Percentiles rank a stretch among this genome's conserved stretches.
phyloP scores from a whole-genome alignment of 2,329 filamentous ascomycete genomes.

The Penicillium paneum region DNA sequence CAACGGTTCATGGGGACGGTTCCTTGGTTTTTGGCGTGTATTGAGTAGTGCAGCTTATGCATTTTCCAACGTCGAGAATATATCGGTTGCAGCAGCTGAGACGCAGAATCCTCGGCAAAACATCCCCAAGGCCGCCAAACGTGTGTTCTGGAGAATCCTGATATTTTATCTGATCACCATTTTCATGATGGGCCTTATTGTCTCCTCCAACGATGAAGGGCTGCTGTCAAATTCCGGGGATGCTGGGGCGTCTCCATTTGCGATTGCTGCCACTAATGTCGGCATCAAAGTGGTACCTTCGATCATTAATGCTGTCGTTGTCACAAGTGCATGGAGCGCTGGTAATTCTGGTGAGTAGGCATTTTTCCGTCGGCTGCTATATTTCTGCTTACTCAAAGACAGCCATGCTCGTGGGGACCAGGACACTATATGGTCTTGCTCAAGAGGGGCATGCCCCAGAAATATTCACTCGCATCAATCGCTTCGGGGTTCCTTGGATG shows the following conservation, averaged over 20 bases:
- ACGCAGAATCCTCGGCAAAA: slow-evolving; percentile 49
- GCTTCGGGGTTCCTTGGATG: slow-evolving; percentile 54
- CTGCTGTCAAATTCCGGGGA: slow-evolving; percentile 33
- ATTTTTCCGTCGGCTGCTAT: neutral
- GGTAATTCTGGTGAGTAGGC: slow-evolving; percentile 33
- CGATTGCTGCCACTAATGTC: slow-evolving; percentile 45
- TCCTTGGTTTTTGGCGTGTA: slow-evolving; percentile 39
- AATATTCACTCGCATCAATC: slow-evolving; percentile 34
- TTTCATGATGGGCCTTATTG: slow-evolving; percentile 42
- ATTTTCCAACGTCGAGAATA: slow-evolving; percentile 43
- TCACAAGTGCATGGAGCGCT: slow-evolving; percentile 32
- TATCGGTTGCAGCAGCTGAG: slow-evolving; percentile 49
- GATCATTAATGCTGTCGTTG: slow-evolving; percentile 5
- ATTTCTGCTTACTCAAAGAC: neutral
- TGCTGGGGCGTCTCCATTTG: slow-evolving; percentile 11
- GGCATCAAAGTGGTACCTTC: slow-evolving; percentile 27
- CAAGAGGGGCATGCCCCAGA: slow-evolving; percentile 34
- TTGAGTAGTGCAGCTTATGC: slow-evolving; percentile 10
- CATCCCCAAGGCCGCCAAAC: slow-evolving; percentile 50
- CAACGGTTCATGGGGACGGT: slow-evolving; percentile 45
- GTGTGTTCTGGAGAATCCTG: slow-evolving; percentile 52
- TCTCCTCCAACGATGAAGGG: slow-evolving; percentile 45
- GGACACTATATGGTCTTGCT: slow-evolving; percentile 36
- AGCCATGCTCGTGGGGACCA: slow-evolving; percentile 30
- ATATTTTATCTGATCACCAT: slow-evolving; percentile 55